Percentiles rank a stretch among this genome's conserved stretches.
phyloP scores from a whole-genome alignment of 208 protist species.

The Naegleria gruberi region DNA sequence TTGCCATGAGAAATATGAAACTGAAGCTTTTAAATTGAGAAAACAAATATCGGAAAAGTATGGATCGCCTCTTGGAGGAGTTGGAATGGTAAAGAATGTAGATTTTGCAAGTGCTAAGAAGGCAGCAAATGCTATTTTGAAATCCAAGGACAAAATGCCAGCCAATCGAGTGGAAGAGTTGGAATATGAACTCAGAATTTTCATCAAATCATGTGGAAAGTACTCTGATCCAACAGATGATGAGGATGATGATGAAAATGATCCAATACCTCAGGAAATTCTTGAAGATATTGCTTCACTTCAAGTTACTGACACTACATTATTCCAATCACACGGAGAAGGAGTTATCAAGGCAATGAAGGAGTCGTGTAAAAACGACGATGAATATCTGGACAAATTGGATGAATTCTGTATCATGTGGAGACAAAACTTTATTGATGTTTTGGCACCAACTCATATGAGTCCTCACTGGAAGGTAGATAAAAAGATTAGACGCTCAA shows the following conservation, averaged over 20 bases:
- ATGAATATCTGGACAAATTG: not conserved
- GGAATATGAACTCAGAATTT: not conserved
- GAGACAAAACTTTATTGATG: conserved; percentile 12
- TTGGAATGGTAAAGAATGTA: not conserved
- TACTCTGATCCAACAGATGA: not conserved
- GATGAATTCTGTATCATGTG: not conserved
- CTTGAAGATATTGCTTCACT: not conserved
- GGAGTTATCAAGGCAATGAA: not conserved
- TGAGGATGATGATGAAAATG: not conserved
- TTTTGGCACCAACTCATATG: not conserved
- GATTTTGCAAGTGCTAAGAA: not conserved
- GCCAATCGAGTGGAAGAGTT: not conserved
- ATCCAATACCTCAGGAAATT: not conserved
- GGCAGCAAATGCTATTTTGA: not conserved
- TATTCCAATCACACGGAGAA: not conserved
- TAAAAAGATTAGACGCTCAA: not conserved
- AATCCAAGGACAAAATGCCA: not conserved
- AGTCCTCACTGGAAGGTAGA: not conserved
- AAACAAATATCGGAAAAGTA: not conserved
- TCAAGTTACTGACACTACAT: not conserved
- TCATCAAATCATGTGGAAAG: not conserved
- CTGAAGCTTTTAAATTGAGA: conserved; percentile 10
- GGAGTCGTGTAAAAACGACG: not conserved
- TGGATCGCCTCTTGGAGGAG: not conserved
- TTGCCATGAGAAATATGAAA: conserved; percentile 19